A percentile compares a stretch with the other conserved stretches of the same genome.
phyloP scores from a whole-genome alignment of 805 yeast species.

The Candida yuanshanica region DNA sequence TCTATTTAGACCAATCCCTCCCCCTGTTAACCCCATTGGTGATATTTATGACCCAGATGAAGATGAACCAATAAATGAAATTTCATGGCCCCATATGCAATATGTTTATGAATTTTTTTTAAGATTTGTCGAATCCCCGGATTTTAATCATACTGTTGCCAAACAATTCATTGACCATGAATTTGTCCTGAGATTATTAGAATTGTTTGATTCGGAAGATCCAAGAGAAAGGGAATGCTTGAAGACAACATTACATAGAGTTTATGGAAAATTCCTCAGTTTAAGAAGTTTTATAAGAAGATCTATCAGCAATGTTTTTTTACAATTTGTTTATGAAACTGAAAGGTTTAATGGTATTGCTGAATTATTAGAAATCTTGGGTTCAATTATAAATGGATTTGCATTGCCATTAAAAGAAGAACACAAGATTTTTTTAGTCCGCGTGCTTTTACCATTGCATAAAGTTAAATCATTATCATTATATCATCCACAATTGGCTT shows the following conservation, averaged over 20 bases:
- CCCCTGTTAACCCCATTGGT: slow-evolving; percentile 96
- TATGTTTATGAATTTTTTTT: slow-evolving; percentile 91
- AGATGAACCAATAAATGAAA: slow-evolving; percentile 94
- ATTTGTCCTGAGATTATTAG: slow-evolving; percentile 75
- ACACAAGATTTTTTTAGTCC: slow-evolving; percentile 82
- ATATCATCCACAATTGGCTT: slow-evolving; percentile 95
- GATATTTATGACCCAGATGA: slow-evolving; percentile 97
- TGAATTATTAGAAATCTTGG: slow-evolving; percentile 89
- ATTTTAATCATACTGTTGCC: slow-evolving; percentile 88
- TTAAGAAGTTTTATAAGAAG: slow-evolving; percentile 88
- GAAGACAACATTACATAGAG: slow-evolving; percentile 91
- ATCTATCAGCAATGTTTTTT: slow-evolving; percentile 84
- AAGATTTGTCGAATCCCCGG: slow-evolving; percentile 89
- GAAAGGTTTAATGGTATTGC: slow-evolving; percentile 95
- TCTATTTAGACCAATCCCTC: slow-evolving; percentile 93
- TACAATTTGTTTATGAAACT: slow-evolving; percentile 92
- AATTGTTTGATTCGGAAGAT: slow-evolving; percentile 92
- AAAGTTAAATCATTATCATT: slow-evolving; percentile 83
- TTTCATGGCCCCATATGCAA: slow-evolving; percentile 99
- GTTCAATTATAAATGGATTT: slow-evolving; percentile 95
- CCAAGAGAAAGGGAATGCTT: slow-evolving; percentile 93
- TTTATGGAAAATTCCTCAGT: slow-evolving; percentile 90
- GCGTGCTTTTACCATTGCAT: slow-evolving; percentile 88
- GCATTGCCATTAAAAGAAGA: slow-evolving; percentile 96
- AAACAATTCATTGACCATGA: slow-evolving; percentile 91